Evolutionary conservation across 495 filamentous ascomycete species (phyloP), one percentile per base, ranked within the genome.

Genomic region (Podospora anserina): DNA sequence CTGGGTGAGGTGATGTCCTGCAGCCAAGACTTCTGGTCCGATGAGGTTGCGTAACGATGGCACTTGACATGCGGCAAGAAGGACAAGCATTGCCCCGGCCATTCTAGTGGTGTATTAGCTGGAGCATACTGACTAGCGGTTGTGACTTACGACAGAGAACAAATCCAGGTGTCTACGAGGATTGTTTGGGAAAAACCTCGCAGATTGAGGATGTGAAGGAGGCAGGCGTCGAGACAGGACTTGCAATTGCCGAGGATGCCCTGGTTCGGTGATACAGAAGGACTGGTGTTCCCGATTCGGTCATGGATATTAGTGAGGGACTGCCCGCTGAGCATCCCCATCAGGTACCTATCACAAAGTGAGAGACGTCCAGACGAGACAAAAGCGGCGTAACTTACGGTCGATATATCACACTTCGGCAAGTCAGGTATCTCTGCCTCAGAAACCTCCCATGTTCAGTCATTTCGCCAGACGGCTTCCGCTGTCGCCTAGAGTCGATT

Each of bases 81-180:
- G 65, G 4, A 78, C 72, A 27, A 79, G 74, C 74, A 78, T 79
- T 30, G 77, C 76, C 5, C 66, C 69, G 4, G 76, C 75, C 77
- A 79, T 79, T 54, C 77, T 78, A 34, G 59, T 32, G 34, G 1
- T 1, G 16, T 20, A 9, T 13, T 63, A n/a, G 66, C 32, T 19
- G 26, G 18, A 7, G 16, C n/a, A 49, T 19, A 1, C 20, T 18
- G 4, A 28, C 13, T 32, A 5, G 64, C 2, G 16, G 60, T 49
- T 3, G 30, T 9, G 54, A 64, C 23, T 68, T 72, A 82, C 82
- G 79, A 82, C 13, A 84, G 70, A 11, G 82, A 80, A 66, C 81
- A 84, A 28, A 82, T 82, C 82, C 82, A 84, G 0, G 82, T 81
- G 69, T 84, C 82, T 1, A 84, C 75, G 74, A 83, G 66, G 7